Evolutionary conservation across 768 basidiomycete genomes (phyloP).

Genomic region (Leccinum disarticulatum): DNA sequence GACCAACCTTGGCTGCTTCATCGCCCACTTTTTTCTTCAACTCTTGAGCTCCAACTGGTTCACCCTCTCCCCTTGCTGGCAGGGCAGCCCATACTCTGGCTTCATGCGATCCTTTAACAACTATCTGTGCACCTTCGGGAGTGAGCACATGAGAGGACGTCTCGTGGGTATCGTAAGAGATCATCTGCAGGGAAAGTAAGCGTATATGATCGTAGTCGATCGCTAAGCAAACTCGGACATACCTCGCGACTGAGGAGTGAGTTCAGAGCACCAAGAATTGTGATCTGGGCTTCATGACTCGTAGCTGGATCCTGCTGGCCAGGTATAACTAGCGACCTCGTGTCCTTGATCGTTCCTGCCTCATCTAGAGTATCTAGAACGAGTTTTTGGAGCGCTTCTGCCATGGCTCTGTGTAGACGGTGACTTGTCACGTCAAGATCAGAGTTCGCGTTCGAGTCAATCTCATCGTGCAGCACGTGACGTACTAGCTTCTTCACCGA

Average conservation of each 20-base stretch:
- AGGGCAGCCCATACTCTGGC: slow-evolving; percentile 90
- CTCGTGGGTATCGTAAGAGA: slow-evolving; percentile 78
- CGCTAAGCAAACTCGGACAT: slow-evolving; percentile 25
- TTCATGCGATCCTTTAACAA: slow-evolving; percentile 87
- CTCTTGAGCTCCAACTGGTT: slow-evolving; percentile 62
- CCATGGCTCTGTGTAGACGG: slow-evolving; percentile 42
- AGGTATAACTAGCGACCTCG: slow-evolving; percentile 65
- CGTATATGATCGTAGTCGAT: slow-evolving; percentile 4
- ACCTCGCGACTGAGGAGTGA: slow-evolving; percentile 86
- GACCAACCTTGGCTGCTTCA: slow-evolving; percentile 89
- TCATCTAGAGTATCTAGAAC: slow-evolving; percentile 71
- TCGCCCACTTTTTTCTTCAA: slow-evolving; percentile 80
- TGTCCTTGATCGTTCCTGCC: slow-evolving; percentile 59
- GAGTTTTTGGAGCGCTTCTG: slow-evolving; percentile 78
- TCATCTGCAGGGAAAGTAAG: slow-evolving; percentile 58
- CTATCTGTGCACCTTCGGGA: slow-evolving; percentile 79
- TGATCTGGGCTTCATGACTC: slow-evolving; percentile 76
- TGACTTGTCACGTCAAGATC: not conserved
- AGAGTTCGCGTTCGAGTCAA: slow-evolving; percentile 9
- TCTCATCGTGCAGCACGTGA: slow-evolving; percentile 16
- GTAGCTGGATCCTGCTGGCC: slow-evolving; percentile 56
- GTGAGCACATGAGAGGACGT: slow-evolving; percentile 72
- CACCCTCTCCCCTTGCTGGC: slow-evolving; percentile 66
- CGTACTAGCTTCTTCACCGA: slow-evolving; percentile 8
- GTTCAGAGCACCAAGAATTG: slow-evolving; percentile 88